These are phyloP conservation scores for Ustilago hordei DNA, from an alignment of 1,284 basidiomycete genomes.

Conservation along the genomic window DNA sequence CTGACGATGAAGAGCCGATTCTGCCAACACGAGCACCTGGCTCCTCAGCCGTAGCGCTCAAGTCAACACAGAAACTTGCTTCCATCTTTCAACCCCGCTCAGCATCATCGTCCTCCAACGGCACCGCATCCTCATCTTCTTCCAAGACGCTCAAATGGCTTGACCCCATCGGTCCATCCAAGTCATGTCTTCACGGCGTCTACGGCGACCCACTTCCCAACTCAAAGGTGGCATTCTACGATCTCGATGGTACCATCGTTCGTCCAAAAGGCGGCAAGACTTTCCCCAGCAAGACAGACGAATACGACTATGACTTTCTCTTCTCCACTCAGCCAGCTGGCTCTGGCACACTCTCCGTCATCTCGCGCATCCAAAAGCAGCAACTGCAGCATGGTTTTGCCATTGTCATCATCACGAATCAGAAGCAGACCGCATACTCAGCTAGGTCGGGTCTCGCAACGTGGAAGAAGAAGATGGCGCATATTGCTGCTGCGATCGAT, in stretches of 20 bases:
- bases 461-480: slow-evolving; percentile 56
- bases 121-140: slow-evolving; percentile 5
- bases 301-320: slow-evolving; percentile 54
- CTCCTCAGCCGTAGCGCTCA: not conserved
- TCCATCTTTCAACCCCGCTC: slow-evolving; percentile 43
- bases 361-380: slow-evolving; percentile 28
- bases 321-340: slow-evolving; percentile 10
- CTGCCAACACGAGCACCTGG: slow-evolving; percentile 11
- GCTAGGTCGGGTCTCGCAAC: slow-evolving; percentile 28
- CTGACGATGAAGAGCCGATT: slow-evolving; percentile 15
- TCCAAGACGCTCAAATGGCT: slow-evolving; percentile 33
- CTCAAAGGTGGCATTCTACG: slow-evolving; percentile 54
- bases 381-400: slow-evolving; percentile 21
- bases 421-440: slow-evolving; percentile 44
- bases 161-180: slow-evolving; percentile 22
- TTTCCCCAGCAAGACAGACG: slow-evolving; percentile 51
- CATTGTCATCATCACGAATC: slow-evolving; percentile 57
- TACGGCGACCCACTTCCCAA: slow-evolving; percentile 33
- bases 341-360: slow-evolving; percentile 10
- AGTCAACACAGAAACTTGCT: slow-evolving; percentile 29
- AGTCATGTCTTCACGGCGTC: slow-evolving; percentile 40
- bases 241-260: slow-evolving; percentile 61
- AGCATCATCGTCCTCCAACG: not conserved
- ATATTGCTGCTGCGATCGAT: slow-evolving; percentile 47
- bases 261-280: slow-evolving; percentile 49